Evolutionary conservation across 2,329 filamentous ascomycete genomes (phyloP), one percentile per base, ranked within the genome.

Genomic region (Pseudopithomyces chartarum): DNA sequence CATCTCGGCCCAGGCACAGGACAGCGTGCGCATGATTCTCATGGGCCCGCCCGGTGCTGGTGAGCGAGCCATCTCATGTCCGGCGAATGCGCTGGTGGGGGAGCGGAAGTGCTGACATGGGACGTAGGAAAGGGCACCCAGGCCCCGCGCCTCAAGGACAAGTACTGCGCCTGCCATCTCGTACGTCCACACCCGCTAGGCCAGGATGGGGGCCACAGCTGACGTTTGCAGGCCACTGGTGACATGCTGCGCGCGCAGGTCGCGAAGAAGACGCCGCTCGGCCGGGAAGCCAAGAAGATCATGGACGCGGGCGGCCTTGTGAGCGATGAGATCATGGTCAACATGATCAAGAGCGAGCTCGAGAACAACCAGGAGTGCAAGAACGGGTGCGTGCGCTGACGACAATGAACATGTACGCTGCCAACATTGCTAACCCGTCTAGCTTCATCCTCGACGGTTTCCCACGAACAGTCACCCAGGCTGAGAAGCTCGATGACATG

Each of bases 361-460:
- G 90, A 96, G 73, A 90, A 85, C 81, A 99, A 99, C 84, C 81
- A 86, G 73, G 94, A 99, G 82, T 99, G 95, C 87, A 91, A 91
- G 83, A 94, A 94, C 80, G 95, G 95, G 94, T 97, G 84, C 42
- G 64, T 66, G 36, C 20, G 17, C 11, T 12, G 13, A 20, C n/a
- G n/a, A n/a, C n/a, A n/a, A n/a, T 13, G 44, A 26, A 36, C 33
- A 26, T 11, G 43, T 10, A 15, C 40, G n/a, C 23, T 33, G 19
- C 8, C 19, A 20, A 22, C 19, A 40, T 57, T 53, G 34, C 57
- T 57, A 57, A 60, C 36, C 19, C 23, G 10, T 38, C 42, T 70
- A 97, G 94, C 69, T 99, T 99, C 84, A 99, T 99, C 75, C 90
- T 99, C 70, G 95, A 99, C 77, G 95, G 95, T 66, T 99, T 99